phyloP scores from a whole-genome alignment of 371 early-diverging fungal genomes.

The Nematocida minor region DNA sequence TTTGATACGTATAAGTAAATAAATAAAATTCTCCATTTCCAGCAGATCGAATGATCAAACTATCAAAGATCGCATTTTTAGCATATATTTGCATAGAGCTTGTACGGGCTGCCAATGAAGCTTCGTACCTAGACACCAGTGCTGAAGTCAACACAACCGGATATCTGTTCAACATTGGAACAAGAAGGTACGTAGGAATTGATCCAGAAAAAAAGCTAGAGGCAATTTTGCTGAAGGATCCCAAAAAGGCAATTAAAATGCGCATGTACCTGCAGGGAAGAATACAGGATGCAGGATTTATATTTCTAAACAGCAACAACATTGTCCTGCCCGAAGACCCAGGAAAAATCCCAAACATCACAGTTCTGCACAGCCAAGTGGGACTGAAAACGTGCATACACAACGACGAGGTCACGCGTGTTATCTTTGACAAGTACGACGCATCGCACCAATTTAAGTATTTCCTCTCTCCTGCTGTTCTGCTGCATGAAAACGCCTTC shows the following conservation, averaged over 20 bases:
- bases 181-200: slow-evolving; percentile 8
- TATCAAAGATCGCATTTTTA: neutral
- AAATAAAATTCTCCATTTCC: neutral
- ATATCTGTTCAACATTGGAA: slow-evolving; percentile 32
- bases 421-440: slow-evolving; percentile 5
- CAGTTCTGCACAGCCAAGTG: neutral
- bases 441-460: neutral
- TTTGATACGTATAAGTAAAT: slow-evolving; percentile 34
- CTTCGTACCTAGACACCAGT: slow-evolving; percentile 7
- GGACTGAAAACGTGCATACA: neutral
- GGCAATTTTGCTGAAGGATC: neutral
- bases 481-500: slow-evolving; percentile 23
- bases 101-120: neutral
- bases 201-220: neutral
- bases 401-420: neutral
- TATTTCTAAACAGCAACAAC: neutral
- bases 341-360: neutral
- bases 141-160: slow-evolving; percentile 46
- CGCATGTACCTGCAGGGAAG: neutral
- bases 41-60: neutral
- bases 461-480: slow-evolving; percentile 1
- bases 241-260: neutral
- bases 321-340: neutral
- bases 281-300: neutral
- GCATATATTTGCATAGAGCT: neutral